These are phyloP conservation scores for Diaporthe sp. DNA, from an alignment of 2,329 filamentous ascomycete genomes.

Conservation along the genomic window DNA sequence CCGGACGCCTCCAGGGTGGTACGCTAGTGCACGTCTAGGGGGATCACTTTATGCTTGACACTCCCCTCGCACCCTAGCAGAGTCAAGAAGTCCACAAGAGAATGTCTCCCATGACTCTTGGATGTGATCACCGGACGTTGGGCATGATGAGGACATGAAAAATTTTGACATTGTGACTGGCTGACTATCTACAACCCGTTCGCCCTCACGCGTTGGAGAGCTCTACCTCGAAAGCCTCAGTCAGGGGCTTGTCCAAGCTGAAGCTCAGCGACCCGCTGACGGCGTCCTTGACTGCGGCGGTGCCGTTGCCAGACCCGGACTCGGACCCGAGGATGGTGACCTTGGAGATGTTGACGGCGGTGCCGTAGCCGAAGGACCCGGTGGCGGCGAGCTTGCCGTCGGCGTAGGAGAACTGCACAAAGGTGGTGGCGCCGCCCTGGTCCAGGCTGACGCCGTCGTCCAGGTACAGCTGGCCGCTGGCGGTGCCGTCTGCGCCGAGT, in stretches of 20 bases:
- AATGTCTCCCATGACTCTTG: neutral
- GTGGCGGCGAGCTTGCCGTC: conserved; percentile 63
- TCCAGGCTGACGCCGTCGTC: conserved; percentile 81
- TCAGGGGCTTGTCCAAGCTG: conserved; percentile 28
- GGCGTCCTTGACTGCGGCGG: conserved; percentile 20
- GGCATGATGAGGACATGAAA: neutral
- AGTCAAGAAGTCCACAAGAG: neutral
- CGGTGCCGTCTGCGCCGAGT: conserved; percentile 71
- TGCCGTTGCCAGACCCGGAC: conserved; percentile 46
- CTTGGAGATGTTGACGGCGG: conserved; percentile 58
- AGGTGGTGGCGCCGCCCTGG: conserved; percentile 65
- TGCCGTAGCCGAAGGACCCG: conserved; percentile 68
- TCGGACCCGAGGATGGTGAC: conserved; percentile 60
- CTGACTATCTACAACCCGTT: neutral
- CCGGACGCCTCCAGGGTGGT: neutral
- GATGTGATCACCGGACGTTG: neutral
- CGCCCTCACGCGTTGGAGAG: conserved; percentile 8
- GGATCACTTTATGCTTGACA: conserved; percentile 1
- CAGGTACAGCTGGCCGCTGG: conserved; percentile 78
- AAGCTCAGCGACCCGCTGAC: conserved; percentile 36
- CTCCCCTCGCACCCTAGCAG: neutral
- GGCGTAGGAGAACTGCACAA: conserved; percentile 72
- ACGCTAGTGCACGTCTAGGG: conserved; percentile 23
- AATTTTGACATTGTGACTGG: neutral
- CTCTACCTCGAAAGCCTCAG: conserved; percentile 27